phyloP scores from a whole-genome alignment of 805 yeast genomes.

The Ogataea saltuana region DNA sequence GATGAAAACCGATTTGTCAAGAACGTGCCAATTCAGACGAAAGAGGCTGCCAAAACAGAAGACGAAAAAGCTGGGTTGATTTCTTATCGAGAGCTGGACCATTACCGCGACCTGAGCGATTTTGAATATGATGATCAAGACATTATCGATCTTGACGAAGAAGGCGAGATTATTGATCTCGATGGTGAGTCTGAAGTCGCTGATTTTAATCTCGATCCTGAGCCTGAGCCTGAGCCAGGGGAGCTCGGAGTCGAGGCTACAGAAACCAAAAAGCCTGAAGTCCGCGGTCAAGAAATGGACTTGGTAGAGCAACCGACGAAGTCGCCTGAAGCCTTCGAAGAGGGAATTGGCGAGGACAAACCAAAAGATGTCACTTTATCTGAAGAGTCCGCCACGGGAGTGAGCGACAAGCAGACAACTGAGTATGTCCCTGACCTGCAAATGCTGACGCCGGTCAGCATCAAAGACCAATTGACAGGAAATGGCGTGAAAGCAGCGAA shows the following conservation, averaged over 20 bases:
- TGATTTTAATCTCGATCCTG: slow-evolving; percentile 1
- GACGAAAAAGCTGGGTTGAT: slow-evolving; percentile 52
- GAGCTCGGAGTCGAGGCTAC: background rate
- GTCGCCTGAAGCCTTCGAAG: no score
- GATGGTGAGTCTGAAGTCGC: background rate
- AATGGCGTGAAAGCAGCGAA: background rate
- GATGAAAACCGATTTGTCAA: slow-evolving; percentile 7
- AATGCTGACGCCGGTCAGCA: slow-evolving; percentile 4
- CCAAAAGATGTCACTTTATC: no score
- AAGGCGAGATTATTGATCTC: slow-evolving; percentile 11
- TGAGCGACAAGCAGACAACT: background rate
- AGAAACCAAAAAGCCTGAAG: no score
- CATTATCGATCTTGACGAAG: background rate
- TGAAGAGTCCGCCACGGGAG: no score
- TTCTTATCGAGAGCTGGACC: slow-evolving; percentile 51
- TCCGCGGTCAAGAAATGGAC: no score
- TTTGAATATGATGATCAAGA: background rate
- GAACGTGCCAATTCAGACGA: background rate
- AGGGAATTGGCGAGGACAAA: no score
- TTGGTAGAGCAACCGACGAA: no score
- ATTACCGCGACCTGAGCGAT: slow-evolving; percentile 23
- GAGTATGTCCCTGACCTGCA: background rate
- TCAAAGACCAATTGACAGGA: slow-evolving; percentile 4
- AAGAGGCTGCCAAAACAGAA: slow-evolving; percentile 25
- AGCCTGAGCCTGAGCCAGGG: background rate